Conservation (phyloP, 2,329 filamentous ascomycete genomes). For the Coniochaeta sp. region DNA sequence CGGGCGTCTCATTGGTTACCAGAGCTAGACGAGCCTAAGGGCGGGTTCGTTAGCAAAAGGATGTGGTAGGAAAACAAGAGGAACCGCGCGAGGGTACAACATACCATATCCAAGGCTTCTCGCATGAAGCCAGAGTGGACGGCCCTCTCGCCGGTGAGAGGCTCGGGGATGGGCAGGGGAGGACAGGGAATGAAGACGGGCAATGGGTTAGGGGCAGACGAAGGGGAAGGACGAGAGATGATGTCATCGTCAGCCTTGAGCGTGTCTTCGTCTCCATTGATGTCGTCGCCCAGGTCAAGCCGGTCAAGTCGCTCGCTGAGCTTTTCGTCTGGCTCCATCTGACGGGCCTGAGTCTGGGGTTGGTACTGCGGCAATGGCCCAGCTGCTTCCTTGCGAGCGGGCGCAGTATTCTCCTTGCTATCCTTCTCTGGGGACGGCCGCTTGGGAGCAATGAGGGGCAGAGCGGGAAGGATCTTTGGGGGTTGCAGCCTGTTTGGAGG, state of each 20-base stretch:
- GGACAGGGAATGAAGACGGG: neutral
- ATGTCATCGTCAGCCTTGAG: no score
- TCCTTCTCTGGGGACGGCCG: neutral
- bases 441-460: constrained; percentile 7
- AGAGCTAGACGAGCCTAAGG: constrained; percentile 77
- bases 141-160: constrained; percentile 23
- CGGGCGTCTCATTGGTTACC: constrained; percentile 82
- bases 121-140: constrained; percentile 64
- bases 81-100: constrained; percentile 12
- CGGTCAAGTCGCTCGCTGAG: neutral
- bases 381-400: neutral
- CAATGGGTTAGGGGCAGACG: neutral
- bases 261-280: neutral
- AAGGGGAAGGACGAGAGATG: neutral
- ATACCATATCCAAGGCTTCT: constrained; percentile 79
- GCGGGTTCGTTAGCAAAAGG: constrained; percentile 7
- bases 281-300: neutral
- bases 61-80: neutral
- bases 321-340: neutral
- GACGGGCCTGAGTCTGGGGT: neutral
- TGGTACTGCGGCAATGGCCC: neutral
- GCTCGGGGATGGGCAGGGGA: neutral
- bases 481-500: constrained; percentile 3
- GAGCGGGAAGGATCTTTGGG: constrained; percentile 11
- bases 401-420: constrained; percentile 9